Conservation (phyloP, 2,329 filamentous ascomycete species). For the Trichothecium roseum region DNA sequence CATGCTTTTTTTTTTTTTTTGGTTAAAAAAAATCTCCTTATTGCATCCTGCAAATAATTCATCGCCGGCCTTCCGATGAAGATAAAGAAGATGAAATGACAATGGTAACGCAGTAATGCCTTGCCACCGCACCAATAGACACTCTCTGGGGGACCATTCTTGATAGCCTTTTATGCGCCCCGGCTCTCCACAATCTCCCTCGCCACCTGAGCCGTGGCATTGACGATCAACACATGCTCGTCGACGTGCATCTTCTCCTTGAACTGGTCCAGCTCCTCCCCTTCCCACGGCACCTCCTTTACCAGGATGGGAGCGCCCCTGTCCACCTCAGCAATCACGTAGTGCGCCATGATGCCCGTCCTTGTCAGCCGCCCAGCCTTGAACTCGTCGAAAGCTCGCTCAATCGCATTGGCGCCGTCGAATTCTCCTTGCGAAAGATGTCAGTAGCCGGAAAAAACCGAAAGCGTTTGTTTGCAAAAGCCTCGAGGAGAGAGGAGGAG, state of each 20-base stretch:
- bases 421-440: conserved; percentile 46
- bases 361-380: conserved; percentile 49
- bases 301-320: conserved; percentile 64
- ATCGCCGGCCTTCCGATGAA: too few relatives aligned
- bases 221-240: conserved; percentile 72
- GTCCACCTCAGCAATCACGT: conserved; percentile 74
- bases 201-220: conserved; percentile 49
- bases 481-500: conserved; percentile 4
- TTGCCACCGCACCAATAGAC: too few relatives aligned
- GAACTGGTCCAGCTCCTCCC: conserved; percentile 54
- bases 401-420: conserved; percentile 69
- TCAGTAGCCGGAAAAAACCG: conserved; percentile 3
- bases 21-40: too few relatives aligned
- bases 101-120: too few relatives aligned
- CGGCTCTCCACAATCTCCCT: conserved; percentile 22
- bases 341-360: conserved; percentile 85
- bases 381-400: conserved; percentile 66
- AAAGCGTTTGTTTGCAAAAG: neutral
- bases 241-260: conserved; percentile 63
- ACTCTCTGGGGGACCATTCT: too few relatives aligned
- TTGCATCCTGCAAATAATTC: too few relatives aligned
- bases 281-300: conserved; percentile 55
- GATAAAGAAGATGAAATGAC: too few relatives aligned
- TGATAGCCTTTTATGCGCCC: neutral
- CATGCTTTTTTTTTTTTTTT: too few relatives aligned